These are phyloP conservation scores for Geranium brycei DNA, from an alignment of 345 rosid species.

Conservation along the genomic window DNA sequence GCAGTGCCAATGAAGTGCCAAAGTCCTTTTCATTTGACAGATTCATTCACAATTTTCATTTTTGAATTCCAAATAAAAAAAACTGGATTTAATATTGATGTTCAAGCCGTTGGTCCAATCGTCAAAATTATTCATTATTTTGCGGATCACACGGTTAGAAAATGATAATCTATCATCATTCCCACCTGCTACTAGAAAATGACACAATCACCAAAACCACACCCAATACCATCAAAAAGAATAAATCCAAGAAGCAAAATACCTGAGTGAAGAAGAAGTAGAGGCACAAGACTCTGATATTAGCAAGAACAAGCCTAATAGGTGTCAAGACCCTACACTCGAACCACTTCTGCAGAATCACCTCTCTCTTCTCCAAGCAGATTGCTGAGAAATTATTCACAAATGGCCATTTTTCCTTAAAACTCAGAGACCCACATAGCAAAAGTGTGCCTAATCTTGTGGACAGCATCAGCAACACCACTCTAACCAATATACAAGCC, in stretches of 20 bases:
- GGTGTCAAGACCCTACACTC: constrained; percentile 32
- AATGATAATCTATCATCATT: no score
- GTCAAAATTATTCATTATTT: no score
- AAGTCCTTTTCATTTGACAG: not conserved
- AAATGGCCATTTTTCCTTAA: constrained; percentile 35
- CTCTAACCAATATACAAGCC: constrained; percentile 25
- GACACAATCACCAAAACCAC: no score
- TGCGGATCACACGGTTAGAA: no score
- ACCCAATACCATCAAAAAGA: no score
- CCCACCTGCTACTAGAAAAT: no score
- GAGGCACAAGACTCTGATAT: constrained; percentile 32
- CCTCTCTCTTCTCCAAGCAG: constrained; percentile 46
- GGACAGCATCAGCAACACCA: constrained; percentile 31
- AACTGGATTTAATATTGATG: not conserved
- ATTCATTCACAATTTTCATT: not conserved
- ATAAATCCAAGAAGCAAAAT: not conserved
- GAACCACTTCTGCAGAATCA: constrained; percentile 39
- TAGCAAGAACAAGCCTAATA: constrained; percentile 34
- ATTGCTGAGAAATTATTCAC: constrained; percentile 34
- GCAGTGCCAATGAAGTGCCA: no score
- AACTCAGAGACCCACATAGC: constrained; percentile 50
- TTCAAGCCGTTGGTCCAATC: not conserved
- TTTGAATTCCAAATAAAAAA: no score
- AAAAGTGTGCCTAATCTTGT: constrained; percentile 62
- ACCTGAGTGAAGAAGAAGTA: constrained; percentile 51